phyloP scores from a whole-genome alignment of 2,329 filamentous ascomycete genomes.

The Parafenestella ontariensis region DNA sequence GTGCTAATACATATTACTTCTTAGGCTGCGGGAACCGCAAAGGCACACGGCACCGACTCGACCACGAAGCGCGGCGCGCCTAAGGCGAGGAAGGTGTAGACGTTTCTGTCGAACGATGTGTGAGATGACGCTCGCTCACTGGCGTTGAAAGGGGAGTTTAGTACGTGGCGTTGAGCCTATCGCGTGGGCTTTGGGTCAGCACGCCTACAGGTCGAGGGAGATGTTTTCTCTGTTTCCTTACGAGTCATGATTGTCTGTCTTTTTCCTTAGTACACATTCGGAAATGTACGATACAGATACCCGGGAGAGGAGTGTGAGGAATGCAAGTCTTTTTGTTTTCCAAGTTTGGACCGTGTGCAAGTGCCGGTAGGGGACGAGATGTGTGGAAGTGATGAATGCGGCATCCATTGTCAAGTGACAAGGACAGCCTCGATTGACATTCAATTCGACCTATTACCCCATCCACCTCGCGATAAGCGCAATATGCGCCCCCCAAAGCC shows the following conservation, averaged over 20 bases:
- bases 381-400: background rate
- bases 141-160: background rate
- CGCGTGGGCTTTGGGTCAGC: background rate
- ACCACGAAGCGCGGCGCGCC: slow-evolving; percentile 12
- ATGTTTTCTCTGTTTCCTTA: background rate
- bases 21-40: slow-evolving; percentile 18
- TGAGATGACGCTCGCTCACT: background rate
- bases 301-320: slow-evolving; percentile 1
- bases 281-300: slow-evolving; percentile 15
- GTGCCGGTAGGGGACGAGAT: background rate
- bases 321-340: background rate
- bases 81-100: slow-evolving; percentile 5
- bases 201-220: background rate
- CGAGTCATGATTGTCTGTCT: background rate
- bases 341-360: background rate
- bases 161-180: background rate
- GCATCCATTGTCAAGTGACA: background rate
- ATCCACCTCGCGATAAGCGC: background rate
- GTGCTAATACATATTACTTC: background rate
- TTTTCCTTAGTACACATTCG: background rate
- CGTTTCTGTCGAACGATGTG: background rate
- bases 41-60: slow-evolving; percentile 16
- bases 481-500: slow-evolving; percentile 10
- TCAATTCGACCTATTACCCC: background rate
- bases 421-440: background rate